These are phyloP conservation scores for Carex scoparia DNA, from an alignment of 176 grass and related monocot species.

Conservation along the genomic window DNA sequence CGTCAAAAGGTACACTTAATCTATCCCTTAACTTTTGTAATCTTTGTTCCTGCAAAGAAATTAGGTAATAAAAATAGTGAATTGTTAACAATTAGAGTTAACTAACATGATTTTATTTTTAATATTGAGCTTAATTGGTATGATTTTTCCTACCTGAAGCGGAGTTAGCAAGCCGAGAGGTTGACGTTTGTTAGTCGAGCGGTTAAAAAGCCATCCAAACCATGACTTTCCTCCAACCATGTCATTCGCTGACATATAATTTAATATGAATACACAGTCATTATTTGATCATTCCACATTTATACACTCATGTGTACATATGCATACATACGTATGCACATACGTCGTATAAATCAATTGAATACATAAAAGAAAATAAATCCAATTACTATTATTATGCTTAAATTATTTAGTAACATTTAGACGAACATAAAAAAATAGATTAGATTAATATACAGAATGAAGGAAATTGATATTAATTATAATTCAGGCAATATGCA, in stretches of 20 bases:
- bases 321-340: background rate
- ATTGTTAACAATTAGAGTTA: background rate
- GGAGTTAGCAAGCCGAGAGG: slow-evolving; percentile 39
- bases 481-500: background rate
- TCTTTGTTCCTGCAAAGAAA: slow-evolving; percentile 58
- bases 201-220: slow-evolving; percentile 81
- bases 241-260: slow-evolving; percentile 50
- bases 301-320: background rate
- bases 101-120: background rate
- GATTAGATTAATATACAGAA: background rate
- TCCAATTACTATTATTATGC: background rate
- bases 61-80: background rate
- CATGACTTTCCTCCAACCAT: slow-evolving; percentile 87
- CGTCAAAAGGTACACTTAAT: slow-evolving; percentile 72
- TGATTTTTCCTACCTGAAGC: slow-evolving; percentile 45
- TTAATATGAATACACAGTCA: background rate
- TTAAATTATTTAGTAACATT: background rate
- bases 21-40: slow-evolving; percentile 77
- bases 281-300: background rate
- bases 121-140: background rate
- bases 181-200: slow-evolving; percentile 59
- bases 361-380: background rate
- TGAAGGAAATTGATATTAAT: background rate
- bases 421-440: background rate
- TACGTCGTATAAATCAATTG: background rate